Base-by-base conservation (phyloP, 2,329 filamentous ascomycete genomes). In the Camillea tinctor region DNA sequence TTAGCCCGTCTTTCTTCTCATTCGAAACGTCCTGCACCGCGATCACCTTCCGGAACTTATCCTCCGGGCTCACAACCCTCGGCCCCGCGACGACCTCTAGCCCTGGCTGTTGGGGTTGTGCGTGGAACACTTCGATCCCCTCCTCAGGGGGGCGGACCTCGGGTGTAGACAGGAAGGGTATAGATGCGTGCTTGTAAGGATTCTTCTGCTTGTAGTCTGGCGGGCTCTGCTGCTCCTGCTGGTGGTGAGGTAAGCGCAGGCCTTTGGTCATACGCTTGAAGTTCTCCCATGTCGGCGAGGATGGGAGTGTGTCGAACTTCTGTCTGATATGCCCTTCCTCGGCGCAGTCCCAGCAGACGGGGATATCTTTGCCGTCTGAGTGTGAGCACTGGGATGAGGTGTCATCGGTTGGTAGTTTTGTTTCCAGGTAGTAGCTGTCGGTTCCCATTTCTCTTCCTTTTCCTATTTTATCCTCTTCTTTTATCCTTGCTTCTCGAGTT, bases 191-290 rank as follows among this genome's bases (percentile, higher is more conserved):
- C n/a, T n/a, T n/a, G n/a, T n/a, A n/a, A n/a, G n/a, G n/a, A n/a
- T n/a, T n/a, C n/a, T n/a, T n/a, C n/a, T n/a, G n/a, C n/a, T n/a
- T n/a, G n/a, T n/a, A n/a, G n/a, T n/a, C n/a, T n/a, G n/a, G n/a
- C n/a, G n/a, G n/a, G n/a, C n/a, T n/a, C n/a, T 51, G 20, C 19
- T 48, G n/a, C 48, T 21, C 22, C 54, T 55, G 22, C 8, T 60
- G 24, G 15, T 54, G 19, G 23, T 52, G 24, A 48, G 48, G 5
- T 24, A 55, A 15, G 15, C 24, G 19, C 21, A 67, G 44, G 26
- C 61, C 63, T 44, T 51, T 65, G 84, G 53, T 54, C 13, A 65
- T 48, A 19, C 52, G 54, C 24, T 54, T 52, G n/a, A 62, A n/a
- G 9, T 20, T 59, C 49, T 59, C 55, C 63, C 63, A 58, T 5